phyloP scores from a whole-genome alignment of 2,329 filamentous ascomycete species.

The Botrytis aclada region DNA sequence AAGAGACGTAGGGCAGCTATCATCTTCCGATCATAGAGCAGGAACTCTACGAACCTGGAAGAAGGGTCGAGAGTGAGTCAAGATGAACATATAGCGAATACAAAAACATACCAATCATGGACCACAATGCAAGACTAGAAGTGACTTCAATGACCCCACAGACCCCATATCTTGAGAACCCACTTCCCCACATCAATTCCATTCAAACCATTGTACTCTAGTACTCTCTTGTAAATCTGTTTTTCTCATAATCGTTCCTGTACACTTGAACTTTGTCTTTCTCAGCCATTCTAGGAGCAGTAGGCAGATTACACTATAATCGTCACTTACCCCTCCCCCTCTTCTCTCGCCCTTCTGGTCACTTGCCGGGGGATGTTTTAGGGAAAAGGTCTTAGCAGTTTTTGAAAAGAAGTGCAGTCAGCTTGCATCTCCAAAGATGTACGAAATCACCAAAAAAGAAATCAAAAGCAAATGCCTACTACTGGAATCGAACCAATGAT shows the following conservation, averaged over 20 bases:
- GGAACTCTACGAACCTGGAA: not conserved
- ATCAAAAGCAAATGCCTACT: not conserved
- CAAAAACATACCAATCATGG: not conserved
- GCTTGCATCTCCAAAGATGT: not conserved
- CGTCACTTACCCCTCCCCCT: not conserved
- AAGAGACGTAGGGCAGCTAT: not conserved
- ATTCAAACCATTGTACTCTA: not conserved
- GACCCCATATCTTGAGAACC: not conserved
- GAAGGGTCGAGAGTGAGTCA: not conserved
- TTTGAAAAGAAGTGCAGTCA: not conserved
- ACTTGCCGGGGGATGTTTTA: rapidly evolving
- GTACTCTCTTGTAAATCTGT: no score
- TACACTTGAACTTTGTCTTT: not conserved
- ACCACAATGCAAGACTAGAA: not conserved
- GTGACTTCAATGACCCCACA: not conserved
- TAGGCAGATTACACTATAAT: not conserved
- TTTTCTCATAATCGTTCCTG: not conserved
- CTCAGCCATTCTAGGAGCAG: not conserved
- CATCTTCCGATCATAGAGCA: not conserved
- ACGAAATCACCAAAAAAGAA: not conserved
- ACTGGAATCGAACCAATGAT: slow-evolving; percentile 15
- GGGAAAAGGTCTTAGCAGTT: not conserved
- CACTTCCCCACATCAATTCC: not conserved
- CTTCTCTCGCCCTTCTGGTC: not conserved
- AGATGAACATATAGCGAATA: not conserved